A percentile compares a stretch with the other conserved stretches of the same genome.
Evolutionary conservation across 768 basidiomycete genomes (phyloP).

Genomic region (Boletus rex-veris): DNA sequence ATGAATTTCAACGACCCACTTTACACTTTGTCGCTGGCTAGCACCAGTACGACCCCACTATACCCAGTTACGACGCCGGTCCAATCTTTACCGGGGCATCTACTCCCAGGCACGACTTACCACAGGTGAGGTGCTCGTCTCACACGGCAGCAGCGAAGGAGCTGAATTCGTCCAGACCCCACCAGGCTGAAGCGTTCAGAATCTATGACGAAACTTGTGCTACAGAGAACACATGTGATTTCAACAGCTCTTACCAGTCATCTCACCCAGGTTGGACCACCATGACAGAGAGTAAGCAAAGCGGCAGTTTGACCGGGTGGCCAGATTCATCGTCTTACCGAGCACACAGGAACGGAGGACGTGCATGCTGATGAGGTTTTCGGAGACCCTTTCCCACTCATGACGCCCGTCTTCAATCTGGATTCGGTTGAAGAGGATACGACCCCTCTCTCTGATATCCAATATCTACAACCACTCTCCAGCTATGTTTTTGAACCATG

Average conservation of each 20-base stretch:
- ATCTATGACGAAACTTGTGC: not conserved
- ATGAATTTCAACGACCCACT: not conserved
- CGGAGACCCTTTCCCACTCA: not conserved
- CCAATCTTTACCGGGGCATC: not conserved
- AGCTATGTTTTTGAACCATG: not conserved
- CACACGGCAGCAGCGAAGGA: not conserved
- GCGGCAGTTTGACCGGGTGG: not conserved
- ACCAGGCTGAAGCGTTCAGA: not conserved
- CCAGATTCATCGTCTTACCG: not conserved
- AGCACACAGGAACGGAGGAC: not conserved
- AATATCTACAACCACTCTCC: not conserved
- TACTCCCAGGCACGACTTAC: not conserved
- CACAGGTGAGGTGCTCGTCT: not conserved
- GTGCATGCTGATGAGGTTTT: not conserved
- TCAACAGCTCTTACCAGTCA: not conserved
- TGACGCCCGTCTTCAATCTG: no score
- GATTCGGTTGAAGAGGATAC: not conserved
- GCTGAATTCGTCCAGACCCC: not conserved
- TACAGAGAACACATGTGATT: not conserved
- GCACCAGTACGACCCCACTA: not conserved
- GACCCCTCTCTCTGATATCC: not conserved
- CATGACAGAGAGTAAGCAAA: slow-evolving; percentile 3
- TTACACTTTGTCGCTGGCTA: no score
- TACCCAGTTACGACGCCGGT: not conserved
- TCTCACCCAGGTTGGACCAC: not conserved